Percentiles rank a stretch among this genome's conserved stretches.
Conservation (phyloP, 257 asterid genomes). For the Thymus quinquecostatus region DNA sequence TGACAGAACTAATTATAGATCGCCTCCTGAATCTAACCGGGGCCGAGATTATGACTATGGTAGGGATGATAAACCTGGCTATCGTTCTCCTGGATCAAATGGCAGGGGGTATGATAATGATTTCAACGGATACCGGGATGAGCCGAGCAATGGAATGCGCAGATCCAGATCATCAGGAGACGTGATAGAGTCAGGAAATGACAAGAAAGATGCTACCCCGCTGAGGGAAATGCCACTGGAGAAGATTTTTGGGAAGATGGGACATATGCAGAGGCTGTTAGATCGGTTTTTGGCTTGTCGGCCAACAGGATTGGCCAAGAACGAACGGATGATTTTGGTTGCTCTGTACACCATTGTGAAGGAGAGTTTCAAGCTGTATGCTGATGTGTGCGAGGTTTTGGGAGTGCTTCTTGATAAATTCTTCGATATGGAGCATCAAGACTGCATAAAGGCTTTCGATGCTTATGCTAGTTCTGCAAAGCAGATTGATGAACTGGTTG, state of each 20-base stretch:
- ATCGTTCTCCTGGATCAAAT: constrained; percentile 55
- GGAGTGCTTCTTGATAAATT: constrained; percentile 75
- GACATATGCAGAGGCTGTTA: constrained; percentile 77
- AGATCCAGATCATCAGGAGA: constrained; percentile 73
- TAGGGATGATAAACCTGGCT: constrained; percentile 51
- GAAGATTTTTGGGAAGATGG: constrained; percentile 75
- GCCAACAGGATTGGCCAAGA: constrained; percentile 75
- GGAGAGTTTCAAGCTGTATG: constrained; percentile 76
- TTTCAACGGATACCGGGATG: constrained; percentile 54
- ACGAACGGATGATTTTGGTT: constrained; percentile 74
- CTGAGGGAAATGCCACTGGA: constrained; percentile 73
- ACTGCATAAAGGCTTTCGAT: constrained; percentile 79
- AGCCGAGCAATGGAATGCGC: constrained; percentile 62
- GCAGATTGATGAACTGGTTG: constrained; percentile 76
- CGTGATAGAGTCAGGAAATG: constrained; percentile 51
- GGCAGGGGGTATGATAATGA: constrained; percentile 54
- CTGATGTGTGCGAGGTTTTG: constrained; percentile 77
- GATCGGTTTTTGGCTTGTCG: constrained; percentile 73
- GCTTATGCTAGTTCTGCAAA: constrained; percentile 72
- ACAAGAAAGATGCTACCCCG: constrained; percentile 66
- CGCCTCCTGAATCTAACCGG: constrained; percentile 55
- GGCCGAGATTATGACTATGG: constrained; percentile 58
- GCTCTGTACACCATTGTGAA: constrained; percentile 65
- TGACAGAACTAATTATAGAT: constrained; percentile 45
- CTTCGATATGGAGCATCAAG: constrained; percentile 78